Evolutionary conservation across 2,329 filamentous ascomycete species (phyloP).

Genomic region (Phaeosphaeria sp.): DNA sequence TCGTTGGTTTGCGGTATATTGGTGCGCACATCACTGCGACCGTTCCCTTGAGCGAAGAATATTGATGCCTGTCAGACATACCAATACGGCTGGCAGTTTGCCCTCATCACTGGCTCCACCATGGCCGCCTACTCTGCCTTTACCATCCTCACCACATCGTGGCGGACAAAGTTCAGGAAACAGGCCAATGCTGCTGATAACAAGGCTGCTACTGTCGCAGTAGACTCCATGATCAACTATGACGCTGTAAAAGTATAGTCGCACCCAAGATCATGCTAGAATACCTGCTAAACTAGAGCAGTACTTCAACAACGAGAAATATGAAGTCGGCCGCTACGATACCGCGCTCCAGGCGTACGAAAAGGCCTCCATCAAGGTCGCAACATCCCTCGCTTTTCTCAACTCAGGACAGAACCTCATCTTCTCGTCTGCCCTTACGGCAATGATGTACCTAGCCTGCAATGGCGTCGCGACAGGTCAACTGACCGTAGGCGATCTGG

Average conservation of each 20-base stretch:
- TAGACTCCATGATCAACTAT: slow-evolving; percentile 98
- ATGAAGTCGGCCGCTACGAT: slow-evolving; percentile 90
- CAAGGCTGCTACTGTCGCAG: slow-evolving; percentile 89
- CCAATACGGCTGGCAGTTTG: slow-evolving; percentile 91
- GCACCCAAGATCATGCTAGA: background rate
- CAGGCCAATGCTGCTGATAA: slow-evolving; percentile 97
- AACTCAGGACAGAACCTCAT: slow-evolving; percentile 98
- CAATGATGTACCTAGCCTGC: slow-evolving; percentile 97
- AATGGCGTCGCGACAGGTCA: slow-evolving; percentile 82
- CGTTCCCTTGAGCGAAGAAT: too few species aligned
- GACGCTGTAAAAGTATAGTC: slow-evolving; percentile 80
- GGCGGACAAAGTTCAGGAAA: slow-evolving; percentile 95
- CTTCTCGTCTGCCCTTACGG: slow-evolving; percentile 90
- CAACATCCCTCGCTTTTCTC: slow-evolving; percentile 88
- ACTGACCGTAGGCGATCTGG: slow-evolving; percentile 91
- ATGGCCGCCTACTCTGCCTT: slow-evolving; percentile 97
- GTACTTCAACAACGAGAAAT: slow-evolving; percentile 99
- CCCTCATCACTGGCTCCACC: slow-evolving; percentile 84
- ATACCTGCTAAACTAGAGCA: slow-evolving; percentile 10
- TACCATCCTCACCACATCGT: slow-evolving; percentile 94
- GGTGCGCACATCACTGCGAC: slow-evolving; percentile 47
- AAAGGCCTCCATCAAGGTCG: slow-evolving; percentile 93
- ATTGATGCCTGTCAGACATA: slow-evolving; percentile 66
- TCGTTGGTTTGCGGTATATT: slow-evolving; percentile 94
- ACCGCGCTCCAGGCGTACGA: slow-evolving; percentile 85